Conservation (phyloP, 2,329 filamentous ascomycete species). For the Didymella exigua region DNA sequence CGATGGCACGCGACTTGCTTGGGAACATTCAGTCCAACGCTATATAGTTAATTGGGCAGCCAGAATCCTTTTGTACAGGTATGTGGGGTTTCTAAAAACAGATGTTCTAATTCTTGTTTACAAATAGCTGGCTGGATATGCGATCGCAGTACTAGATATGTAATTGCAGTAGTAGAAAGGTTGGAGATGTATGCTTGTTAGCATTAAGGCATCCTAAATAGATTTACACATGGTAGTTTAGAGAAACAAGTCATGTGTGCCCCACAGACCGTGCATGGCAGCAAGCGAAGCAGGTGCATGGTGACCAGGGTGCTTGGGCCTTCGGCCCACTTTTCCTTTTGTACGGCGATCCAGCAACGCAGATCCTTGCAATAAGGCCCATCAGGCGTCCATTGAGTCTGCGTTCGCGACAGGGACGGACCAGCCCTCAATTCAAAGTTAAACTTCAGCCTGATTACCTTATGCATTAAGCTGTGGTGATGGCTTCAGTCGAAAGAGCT, state of each 20-base stretch:
- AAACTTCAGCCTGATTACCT: too few species aligned
- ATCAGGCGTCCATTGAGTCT: too few species aligned
- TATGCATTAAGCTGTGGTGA: too few species aligned
- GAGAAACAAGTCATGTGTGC: not conserved
- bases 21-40: slow-evolving; percentile 14
- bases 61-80: not conserved
- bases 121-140: not conserved
- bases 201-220: not conserved
- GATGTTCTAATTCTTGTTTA: not conserved
- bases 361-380: too few species aligned
- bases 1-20: slow-evolving; percentile 4
- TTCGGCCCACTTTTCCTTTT: too few species aligned
- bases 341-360: too few species aligned
- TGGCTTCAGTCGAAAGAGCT: too few species aligned
- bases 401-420: too few species aligned
- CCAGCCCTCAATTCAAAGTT: too few species aligned
- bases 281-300: not conserved
- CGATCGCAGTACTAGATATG: not conserved
- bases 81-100: not conserved
- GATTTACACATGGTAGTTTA: not conserved
- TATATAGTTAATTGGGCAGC: not conserved
- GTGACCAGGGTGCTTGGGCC: too few species aligned
- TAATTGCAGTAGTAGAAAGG: not conserved
- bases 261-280: not conserved
- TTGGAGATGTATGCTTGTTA: not conserved